Evolutionary conservation across 805 yeast genomes (phyloP).

Genomic region (Yamadazyma nakazawae): DNA sequence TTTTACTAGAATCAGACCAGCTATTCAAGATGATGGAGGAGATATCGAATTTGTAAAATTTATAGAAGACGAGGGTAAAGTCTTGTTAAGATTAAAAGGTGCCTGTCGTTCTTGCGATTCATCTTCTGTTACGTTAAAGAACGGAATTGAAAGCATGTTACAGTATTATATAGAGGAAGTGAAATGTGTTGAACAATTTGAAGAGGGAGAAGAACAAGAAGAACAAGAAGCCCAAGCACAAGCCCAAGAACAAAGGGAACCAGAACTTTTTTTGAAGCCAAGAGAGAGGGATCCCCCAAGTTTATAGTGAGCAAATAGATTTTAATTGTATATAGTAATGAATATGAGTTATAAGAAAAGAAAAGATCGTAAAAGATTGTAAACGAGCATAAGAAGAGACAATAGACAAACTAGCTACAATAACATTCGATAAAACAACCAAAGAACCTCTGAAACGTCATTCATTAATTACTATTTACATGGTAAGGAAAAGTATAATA

Average conservation of each 20-base stretch:
- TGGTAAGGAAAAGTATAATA: conserved; percentile 4
- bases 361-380: too few species aligned
- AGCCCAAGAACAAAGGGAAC: conserved; percentile 1
- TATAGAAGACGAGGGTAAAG: conserved; percentile 52
- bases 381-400: too few species aligned
- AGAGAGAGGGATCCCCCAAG: conserved; percentile 12
- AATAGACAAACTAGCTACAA: background rate
- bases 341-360: background rate
- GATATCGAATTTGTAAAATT: conserved; percentile 66
- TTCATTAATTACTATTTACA: conserved; percentile 9
- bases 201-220: conserved; percentile 33
- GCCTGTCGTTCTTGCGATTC: conserved; percentile 74
- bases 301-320: conserved; percentile 4
- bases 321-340: conserved; percentile 2
- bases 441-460: background rate
- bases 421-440: too few species aligned
- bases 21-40: conserved; percentile 74
- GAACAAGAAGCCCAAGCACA: conserved; percentile 2
- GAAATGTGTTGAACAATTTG: conserved; percentile 50
- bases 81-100: conserved; percentile 57
- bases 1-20: conserved; percentile 69
- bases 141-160: conserved; percentile 69
- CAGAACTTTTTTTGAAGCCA: conserved; percentile 8
- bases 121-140: conserved; percentile 60
- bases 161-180: conserved; percentile 70